Conservation (phyloP, 495 filamentous ascomycete genomes). For the Lepidopterella palustris region DNA sequence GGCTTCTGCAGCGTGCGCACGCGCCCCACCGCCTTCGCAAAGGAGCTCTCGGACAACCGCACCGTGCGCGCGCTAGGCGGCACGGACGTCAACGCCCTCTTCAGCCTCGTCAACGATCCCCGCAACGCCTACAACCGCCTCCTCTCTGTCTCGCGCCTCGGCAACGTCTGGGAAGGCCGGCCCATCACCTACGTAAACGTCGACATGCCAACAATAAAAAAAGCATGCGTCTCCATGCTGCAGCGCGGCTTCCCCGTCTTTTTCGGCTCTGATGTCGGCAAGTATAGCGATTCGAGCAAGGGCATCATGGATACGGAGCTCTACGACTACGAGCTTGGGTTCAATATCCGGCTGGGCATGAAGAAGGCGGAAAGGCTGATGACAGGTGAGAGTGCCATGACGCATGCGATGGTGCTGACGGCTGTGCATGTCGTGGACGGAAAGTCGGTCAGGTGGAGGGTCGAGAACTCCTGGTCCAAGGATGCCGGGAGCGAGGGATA, state of each 20-base stretch:
- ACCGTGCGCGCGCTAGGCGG: slow-evolving; percentile 46
- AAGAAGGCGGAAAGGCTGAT: slow-evolving; percentile 64
- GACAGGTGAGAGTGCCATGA: slow-evolving; percentile 72
- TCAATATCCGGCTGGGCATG: slow-evolving; percentile 64
- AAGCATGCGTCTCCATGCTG: slow-evolving; percentile 68
- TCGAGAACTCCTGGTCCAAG: slow-evolving; percentile 79
- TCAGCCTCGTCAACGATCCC: slow-evolving; percentile 80
- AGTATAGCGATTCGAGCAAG: slow-evolving; percentile 56
- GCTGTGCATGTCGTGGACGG: slow-evolving; percentile 67
- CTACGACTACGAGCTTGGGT: slow-evolving; percentile 69
- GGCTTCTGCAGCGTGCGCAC: slow-evolving; percentile 46
- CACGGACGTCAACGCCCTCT: slow-evolving; percentile 52
- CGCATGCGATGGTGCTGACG: slow-evolving; percentile 85
- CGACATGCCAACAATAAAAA: slow-evolving; percentile 62
- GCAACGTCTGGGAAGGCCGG: slow-evolving; percentile 68
- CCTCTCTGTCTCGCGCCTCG: slow-evolving; percentile 68
- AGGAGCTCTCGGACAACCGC: slow-evolving; percentile 45
- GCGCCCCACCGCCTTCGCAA: slow-evolving; percentile 57
- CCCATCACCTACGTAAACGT: slow-evolving; percentile 77
- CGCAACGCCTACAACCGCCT: slow-evolving; percentile 62
- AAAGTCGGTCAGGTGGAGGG: slow-evolving; percentile 65
- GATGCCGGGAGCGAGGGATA: slow-evolving; percentile 63
- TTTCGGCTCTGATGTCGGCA: slow-evolving; percentile 83
- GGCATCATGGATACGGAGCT: slow-evolving; percentile 73
- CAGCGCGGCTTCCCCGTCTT: slow-evolving; percentile 70